Evolutionary conservation across 805 yeast genomes (phyloP).

Genomic region (Blastobotrys chiropterorum): DNA sequence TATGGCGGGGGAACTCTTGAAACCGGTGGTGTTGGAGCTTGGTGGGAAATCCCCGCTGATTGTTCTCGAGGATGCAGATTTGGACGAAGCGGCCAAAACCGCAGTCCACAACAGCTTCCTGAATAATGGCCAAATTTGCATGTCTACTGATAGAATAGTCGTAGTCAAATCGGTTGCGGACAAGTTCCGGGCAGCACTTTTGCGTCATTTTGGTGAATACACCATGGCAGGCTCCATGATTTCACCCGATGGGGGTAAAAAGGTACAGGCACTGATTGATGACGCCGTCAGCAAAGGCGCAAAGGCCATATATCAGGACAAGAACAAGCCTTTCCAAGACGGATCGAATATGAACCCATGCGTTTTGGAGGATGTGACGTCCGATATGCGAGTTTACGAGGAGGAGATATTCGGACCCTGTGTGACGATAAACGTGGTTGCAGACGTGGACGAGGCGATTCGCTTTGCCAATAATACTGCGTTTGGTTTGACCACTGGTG

Average conservation of each 20-base stretch:
- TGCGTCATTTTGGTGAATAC: no score
- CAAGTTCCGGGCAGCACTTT: slow-evolving; percentile 47
- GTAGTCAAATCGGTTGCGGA: slow-evolving; percentile 66
- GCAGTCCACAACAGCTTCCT: slow-evolving; percentile 63
- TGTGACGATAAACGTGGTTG: slow-evolving; percentile 60
- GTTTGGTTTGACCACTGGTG: slow-evolving; percentile 76
- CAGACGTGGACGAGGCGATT: slow-evolving; percentile 60
- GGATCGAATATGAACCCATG: background rate
- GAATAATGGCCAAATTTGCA: slow-evolving; percentile 83
- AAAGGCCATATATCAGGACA: slow-evolving; percentile 57
- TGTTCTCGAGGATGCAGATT: slow-evolving; percentile 65
- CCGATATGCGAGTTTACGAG: slow-evolving; percentile 54
- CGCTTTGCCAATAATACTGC: slow-evolving; percentile 60
- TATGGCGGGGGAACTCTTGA: slow-evolving; percentile 61
- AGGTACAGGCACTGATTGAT: slow-evolving; percentile 36
- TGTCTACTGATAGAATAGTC: slow-evolving; percentile 77
- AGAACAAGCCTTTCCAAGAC: slow-evolving; percentile 45
- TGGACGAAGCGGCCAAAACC: slow-evolving; percentile 51
- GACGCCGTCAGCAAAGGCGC: slow-evolving; percentile 66
- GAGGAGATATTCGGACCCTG: slow-evolving; percentile 83
- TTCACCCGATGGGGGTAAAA: slow-evolving; percentile 8
- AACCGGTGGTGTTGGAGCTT: slow-evolving; percentile 76
- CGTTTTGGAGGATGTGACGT: slow-evolving; percentile 52
- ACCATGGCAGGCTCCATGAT: slow-evolving; percentile 4
- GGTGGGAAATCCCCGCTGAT: slow-evolving; percentile 86